Percentiles rank a stretch among this genome's conserved stretches.
Conservation (phyloP, 257 asterid genomes). For the Echites panduratus region DNA sequence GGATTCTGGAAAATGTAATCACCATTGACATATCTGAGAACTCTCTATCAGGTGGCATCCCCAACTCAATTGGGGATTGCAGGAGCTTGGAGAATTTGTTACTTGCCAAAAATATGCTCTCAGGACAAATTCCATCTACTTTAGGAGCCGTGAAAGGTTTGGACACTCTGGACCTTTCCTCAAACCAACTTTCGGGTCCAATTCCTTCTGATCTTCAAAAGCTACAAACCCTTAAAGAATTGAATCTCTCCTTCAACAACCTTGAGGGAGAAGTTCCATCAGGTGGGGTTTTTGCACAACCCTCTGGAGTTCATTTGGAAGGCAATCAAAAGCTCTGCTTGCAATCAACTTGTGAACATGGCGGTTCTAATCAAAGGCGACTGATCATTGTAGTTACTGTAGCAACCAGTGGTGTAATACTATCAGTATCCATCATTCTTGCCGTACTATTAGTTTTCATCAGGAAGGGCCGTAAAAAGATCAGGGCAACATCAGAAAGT, state of each 20-base stretch:
- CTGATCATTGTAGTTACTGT: not conserved
- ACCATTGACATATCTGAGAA: slow-evolving; percentile 39
- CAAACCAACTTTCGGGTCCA: slow-evolving; percentile 27
- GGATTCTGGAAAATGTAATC: slow-evolving; percentile 17
- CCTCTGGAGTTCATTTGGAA: slow-evolving; percentile 36
- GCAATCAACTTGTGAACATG: slow-evolving; percentile 12
- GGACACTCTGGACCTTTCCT: slow-evolving; percentile 50
- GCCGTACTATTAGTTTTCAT: slow-evolving; percentile 18
- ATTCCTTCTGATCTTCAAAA: slow-evolving; percentile 34
- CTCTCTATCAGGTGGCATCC: slow-evolving; percentile 39
- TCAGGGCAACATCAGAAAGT: slow-evolving; percentile 9
- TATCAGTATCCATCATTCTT: slow-evolving; percentile 13
- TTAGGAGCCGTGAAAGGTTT: slow-evolving; percentile 34
- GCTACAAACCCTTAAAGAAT: slow-evolving; percentile 25
- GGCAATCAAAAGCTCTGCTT: slow-evolving; percentile 40
- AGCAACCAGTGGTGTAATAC: not conserved
- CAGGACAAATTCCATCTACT: slow-evolving; percentile 45
- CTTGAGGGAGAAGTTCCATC: slow-evolving; percentile 46
- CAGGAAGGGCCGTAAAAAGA: slow-evolving; percentile 16
- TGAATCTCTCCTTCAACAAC: slow-evolving; percentile 52
- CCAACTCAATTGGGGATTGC: slow-evolving; percentile 36
- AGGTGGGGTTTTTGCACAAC: slow-evolving; percentile 36
- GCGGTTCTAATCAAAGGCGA: slow-evolving; percentile 1
- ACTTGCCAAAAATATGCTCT: slow-evolving; percentile 35
- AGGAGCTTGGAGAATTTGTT: slow-evolving; percentile 40